phyloP scores from a whole-genome alignment of 345 rosid genomes.

The Eucalyptus microcorys region DNA sequence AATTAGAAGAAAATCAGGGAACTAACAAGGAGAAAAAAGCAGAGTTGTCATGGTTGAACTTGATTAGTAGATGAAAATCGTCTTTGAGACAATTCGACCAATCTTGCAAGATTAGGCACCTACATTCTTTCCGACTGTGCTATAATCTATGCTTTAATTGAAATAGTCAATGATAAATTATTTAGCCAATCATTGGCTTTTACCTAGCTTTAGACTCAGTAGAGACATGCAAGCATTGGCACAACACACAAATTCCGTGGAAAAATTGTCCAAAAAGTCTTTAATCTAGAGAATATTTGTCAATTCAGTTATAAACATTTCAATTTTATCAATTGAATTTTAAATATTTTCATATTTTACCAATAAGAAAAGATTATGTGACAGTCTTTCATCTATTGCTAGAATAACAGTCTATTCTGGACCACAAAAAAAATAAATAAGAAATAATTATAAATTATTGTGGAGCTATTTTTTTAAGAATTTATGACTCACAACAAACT shows the following conservation, averaged over 20 bases:
- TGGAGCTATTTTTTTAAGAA: rapidly evolving
- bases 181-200: background rate
- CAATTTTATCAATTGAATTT: too few relatives aligned
- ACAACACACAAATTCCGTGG: background rate
- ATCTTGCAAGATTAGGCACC: background rate
- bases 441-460: too few relatives aligned
- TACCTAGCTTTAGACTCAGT: background rate
- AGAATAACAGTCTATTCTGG: rapidly evolving
- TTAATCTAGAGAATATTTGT: rapidly evolving
- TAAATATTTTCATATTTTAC: too few relatives aligned
- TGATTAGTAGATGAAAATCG: background rate
- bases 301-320: too few relatives aligned
- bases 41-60: background rate
- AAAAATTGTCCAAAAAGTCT: too few relatives aligned
- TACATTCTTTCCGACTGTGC: background rate
- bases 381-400: too few relatives aligned
- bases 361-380: too few relatives aligned
- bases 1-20: background rate
- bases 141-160: background rate
- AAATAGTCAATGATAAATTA: background rate
- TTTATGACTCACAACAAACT: too few relatives aligned
- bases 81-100: background rate
- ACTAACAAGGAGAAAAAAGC: background rate
- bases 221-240: background rate
- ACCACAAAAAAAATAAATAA: too few relatives aligned